phyloP scores from a whole-genome alignment of 1,284 basidiomycete species.

The Mycosarcoma maydis region DNA sequence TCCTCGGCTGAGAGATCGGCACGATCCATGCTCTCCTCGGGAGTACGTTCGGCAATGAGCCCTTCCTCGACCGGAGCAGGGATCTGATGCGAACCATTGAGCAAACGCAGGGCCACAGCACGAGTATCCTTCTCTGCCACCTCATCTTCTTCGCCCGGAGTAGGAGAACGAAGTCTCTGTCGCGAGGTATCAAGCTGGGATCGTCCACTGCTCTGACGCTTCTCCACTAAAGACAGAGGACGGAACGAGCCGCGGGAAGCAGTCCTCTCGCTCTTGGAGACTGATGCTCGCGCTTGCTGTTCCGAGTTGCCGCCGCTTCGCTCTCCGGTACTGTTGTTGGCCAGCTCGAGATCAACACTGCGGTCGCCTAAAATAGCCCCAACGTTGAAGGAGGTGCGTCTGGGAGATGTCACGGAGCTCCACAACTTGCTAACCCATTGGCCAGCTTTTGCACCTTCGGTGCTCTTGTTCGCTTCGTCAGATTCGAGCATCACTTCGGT shows the following conservation, averaged over 20 bases:
- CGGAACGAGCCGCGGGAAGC: conserved; percentile 28
- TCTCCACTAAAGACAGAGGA: conserved; percentile 37
- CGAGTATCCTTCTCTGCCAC: conserved; percentile 40
- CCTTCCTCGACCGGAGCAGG: conserved; percentile 11
- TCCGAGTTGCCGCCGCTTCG: conserved; percentile 6
- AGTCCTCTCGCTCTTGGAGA: conserved; percentile 5
- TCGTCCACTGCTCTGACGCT: conserved; percentile 31
- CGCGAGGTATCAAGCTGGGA: conserved; percentile 11
- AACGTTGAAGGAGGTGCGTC: conserved; percentile 14
- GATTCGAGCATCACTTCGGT: conserved; percentile 19
- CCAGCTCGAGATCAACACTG: conserved; percentile 33
- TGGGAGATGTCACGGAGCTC: conserved; percentile 29
- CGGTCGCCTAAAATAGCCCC: conserved; percentile 12
- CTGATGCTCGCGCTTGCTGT: not conserved
- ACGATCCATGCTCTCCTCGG: conserved; percentile 5
- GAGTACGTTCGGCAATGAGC: not conserved
- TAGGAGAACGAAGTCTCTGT: conserved; percentile 28
- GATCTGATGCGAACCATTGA: conserved; percentile 23
- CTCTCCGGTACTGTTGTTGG: conserved; percentile 4
- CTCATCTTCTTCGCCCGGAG: conserved; percentile 37
- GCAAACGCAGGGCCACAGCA: conserved; percentile 33
- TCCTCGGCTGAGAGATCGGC: conserved; percentile 37
- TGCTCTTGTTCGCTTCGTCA: conserved; percentile 1
- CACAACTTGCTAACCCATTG: conserved; percentile 48
- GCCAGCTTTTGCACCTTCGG: conserved; percentile 10